These are phyloP conservation scores for Citrullus mucosospermus DNA, from an alignment of 306 rosid species.

Conservation along the genomic window DNA sequence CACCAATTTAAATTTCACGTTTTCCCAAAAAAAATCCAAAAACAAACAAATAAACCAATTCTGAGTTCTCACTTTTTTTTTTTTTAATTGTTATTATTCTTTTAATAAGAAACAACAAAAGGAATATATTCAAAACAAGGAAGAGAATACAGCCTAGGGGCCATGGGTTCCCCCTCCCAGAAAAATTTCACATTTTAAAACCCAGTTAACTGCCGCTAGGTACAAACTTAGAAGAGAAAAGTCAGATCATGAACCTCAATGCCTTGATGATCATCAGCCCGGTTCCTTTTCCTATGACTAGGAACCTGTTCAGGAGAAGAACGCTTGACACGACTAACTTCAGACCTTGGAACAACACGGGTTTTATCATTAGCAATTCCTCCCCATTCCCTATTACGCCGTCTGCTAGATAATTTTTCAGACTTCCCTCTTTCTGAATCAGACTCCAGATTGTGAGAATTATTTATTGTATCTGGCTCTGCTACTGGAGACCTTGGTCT, in stretches of 20 bases:
- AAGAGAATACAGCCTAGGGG: no score
- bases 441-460: slow-evolving; percentile 27
- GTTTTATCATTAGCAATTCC: slow-evolving; percentile 54
- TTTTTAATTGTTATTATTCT: no score
- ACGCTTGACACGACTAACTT: slow-evolving; percentile 25
- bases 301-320: slow-evolving; percentile 36
- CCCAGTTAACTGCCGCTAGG: not conserved
- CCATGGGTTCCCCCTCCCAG: no score
- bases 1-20: not conserved
- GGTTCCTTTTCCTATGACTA: slow-evolving; percentile 52
- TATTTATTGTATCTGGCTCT: slow-evolving; percentile 26
- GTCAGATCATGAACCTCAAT: slow-evolving; percentile 26
- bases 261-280: slow-evolving; percentile 44
- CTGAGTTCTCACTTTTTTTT: no score
- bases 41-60: no score
- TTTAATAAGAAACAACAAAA: no score
- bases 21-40: no score
- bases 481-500: slow-evolving; percentile 26
- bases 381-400: slow-evolving; percentile 51
- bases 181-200: not conserved
- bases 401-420: not conserved
- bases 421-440: slow-evolving; percentile 31
- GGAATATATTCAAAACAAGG: no score
- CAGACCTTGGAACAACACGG: slow-evolving; percentile 49
- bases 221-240: not conserved